Percentiles rank a stretch among this genome's conserved stretches.
These are phyloP conservation scores for Teunomyces panamensis DNA, from an alignment of 805 yeast genomes.

Conservation along the genomic window DNA sequence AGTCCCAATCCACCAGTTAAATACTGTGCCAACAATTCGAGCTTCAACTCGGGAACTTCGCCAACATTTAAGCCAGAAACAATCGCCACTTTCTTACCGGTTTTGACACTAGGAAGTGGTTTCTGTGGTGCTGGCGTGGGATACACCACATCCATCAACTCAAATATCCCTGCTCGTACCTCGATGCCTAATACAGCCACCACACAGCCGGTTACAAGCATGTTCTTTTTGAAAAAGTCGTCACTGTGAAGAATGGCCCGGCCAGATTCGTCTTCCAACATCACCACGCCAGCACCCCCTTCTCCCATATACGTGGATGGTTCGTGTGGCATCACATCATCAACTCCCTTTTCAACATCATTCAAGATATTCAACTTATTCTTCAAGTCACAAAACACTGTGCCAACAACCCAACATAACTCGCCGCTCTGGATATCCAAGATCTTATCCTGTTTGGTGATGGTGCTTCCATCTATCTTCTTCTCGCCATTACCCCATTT, in stretches of 20 bases:
- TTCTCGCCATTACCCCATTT: constrained; percentile 55
- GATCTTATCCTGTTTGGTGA: constrained; percentile 36
- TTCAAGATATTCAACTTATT: constrained; percentile 80
- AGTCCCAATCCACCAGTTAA: constrained; percentile 66
- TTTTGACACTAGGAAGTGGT: constrained; percentile 16
- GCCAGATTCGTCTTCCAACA: constrained; percentile 93
- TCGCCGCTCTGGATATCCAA: constrained; percentile 61
- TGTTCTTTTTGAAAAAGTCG: constrained; percentile 45
- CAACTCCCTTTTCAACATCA: constrained; percentile 66
- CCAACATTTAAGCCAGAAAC: constrained; percentile 72
- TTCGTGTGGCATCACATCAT: constrained; percentile 46
- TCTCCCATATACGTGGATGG: constrained; percentile 34
- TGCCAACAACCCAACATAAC: constrained; percentile 82
- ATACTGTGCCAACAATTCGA: constrained; percentile 65
- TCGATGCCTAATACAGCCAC: constrained; percentile 87
- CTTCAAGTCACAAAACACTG: constrained; percentile 78
- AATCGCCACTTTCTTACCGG: constrained; percentile 57
- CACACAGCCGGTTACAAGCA: constrained; percentile 85
- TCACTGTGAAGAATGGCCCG: constrained; percentile 71
- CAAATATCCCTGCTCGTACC: constrained; percentile 76
- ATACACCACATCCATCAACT: constrained; percentile 73
- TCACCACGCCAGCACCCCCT: constrained; percentile 52
- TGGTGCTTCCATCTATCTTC: constrained; percentile 30
- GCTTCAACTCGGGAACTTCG: constrained; percentile 37
- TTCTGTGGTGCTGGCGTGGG: constrained; percentile 65